Evolutionary conservation across 371 early-diverging fungal genomes (phyloP), one percentile per base, ranked within the genome.

Genomic region (Amoeboradix gromovi): DNA sequence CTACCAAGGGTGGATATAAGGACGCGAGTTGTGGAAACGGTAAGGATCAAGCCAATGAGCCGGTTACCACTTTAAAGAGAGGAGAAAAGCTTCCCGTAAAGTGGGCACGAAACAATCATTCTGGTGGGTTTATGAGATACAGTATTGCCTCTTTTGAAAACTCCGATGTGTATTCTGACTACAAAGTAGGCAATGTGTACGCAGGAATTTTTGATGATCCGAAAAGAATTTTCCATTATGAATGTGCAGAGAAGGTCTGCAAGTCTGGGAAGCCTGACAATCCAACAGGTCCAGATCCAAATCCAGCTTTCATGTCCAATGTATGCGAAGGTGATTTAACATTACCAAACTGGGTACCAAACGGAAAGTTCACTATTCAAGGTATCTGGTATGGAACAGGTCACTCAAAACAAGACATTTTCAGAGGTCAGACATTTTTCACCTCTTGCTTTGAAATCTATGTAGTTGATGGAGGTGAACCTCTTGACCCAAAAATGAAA

Each of bases 381-480:
- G 82, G 82, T 82, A 74, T 80, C 28, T 81, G 82, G 82, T 82
- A 77, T 69, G 83, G 83, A 29, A 83, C 80, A 17, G 84, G 82
- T 5, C 75, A 81, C 30, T 78, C 77, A 70, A 78, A 80, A 70
- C 81, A 76, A 1, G 73, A 83, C 65, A 66, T 69, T 0, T 75
- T 79, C 30, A 75, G 78, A 0, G 79, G 80, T 12, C 67, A 71
- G 32, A 71, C 67, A n/a, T n/a, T n/a, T n/a, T n/a, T n/a, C n/a
- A n/a, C n/a, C n/a, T n/a, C n/a, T n/a, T n/a, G n/a, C n/a, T n/a
- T n/a, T n/a, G n/a, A n/a, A n/a, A n/a, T n/a, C n/a, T n/a, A n/a
- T n/a, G n/a, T n/a, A n/a, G n/a, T n/a, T n/a, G n/a, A n/a, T n/a
- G n/a, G n/a, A n/a, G n/a, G n/a, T n/a, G n/a, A n/a, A n/a, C n/a